Evolutionary conservation across 176 grass and related monocot species (phyloP).

Genomic region (Leersia perrieri): DNA sequence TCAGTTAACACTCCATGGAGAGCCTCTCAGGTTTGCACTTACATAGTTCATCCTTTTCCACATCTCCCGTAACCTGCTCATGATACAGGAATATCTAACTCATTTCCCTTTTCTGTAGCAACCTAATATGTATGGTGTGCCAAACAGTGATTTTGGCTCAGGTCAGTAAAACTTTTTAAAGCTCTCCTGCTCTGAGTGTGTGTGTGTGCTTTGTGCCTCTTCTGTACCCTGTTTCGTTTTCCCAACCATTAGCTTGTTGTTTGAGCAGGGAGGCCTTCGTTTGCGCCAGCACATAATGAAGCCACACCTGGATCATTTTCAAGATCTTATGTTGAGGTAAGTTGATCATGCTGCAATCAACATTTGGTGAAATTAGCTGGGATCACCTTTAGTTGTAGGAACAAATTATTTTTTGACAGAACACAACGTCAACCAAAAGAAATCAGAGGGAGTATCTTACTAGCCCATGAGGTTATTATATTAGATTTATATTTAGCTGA

Average conservation of each 20-base stretch:
- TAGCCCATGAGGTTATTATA: not conserved
- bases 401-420: too few species aligned
- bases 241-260: not conserved
- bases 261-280: slow-evolving; percentile 56
- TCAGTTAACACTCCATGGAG: slow-evolving; percentile 66
- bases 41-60: not conserved
- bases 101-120: slow-evolving; percentile 35
- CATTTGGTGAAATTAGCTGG: slow-evolving; percentile 20
- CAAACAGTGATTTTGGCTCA: slow-evolving; percentile 47
- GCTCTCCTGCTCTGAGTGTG: not conserved
- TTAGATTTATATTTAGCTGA: slow-evolving; percentile 18
- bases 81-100: slow-evolving; percentile 17
- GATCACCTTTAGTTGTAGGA: not conserved
- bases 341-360: not conserved
- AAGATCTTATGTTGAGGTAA: slow-evolving; percentile 62
- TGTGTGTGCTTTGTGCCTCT: not conserved
- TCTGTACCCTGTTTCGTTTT: not conserved
- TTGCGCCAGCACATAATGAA: slow-evolving; percentile 41
- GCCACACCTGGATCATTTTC: slow-evolving; percentile 36
- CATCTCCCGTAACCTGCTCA: not conserved
- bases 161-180: slow-evolving; percentile 26
- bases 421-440: too few species aligned
- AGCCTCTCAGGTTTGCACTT: slow-evolving; percentile 61
- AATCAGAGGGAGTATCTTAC: not conserved
- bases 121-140: slow-evolving; percentile 41